Evolutionary conservation across 1,284 basidiomycete genomes (phyloP).

Genomic region (Apiotrichum laibachii): DNA sequence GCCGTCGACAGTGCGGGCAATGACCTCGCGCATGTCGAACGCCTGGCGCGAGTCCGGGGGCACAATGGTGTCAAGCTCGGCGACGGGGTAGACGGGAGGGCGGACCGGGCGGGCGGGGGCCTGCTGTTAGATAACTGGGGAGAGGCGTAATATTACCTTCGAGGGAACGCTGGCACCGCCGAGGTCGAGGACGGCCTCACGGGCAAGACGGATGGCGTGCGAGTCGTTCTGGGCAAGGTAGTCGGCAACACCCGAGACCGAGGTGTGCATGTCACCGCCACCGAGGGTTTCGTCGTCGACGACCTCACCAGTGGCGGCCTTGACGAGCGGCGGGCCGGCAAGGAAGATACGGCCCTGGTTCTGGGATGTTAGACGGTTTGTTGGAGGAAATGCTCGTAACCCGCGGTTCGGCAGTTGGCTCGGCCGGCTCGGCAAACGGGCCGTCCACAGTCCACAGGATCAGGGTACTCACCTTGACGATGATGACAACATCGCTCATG

Average conservation of each 20-base stretch:
- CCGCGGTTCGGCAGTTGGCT: too few species aligned
- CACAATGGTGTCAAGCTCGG: slow-evolving; percentile 85
- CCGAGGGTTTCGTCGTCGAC: slow-evolving; percentile 84
- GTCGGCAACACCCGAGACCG: slow-evolving; percentile 89
- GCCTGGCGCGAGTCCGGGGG: slow-evolving; percentile 80
- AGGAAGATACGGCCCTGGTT: slow-evolving; percentile 93
- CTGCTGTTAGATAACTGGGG: neutral
- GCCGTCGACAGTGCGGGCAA: slow-evolving; percentile 85
- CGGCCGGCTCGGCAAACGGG: too few species aligned
- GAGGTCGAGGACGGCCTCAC: slow-evolving; percentile 76
- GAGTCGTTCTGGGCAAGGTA: slow-evolving; percentile 84
- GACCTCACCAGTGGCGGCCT: slow-evolving; percentile 89
- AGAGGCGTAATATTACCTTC: neutral
- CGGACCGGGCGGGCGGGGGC: slow-evolving; percentile 9
- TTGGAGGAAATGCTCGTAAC: neutral
- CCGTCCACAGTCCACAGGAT: too few species aligned
- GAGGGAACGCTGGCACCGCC: slow-evolving; percentile 49
- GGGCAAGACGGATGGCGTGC: slow-evolving; percentile 79
- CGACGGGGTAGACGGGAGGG: slow-evolving; percentile 70
- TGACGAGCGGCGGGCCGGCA: slow-evolving; percentile 92
- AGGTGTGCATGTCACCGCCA: slow-evolving; percentile 87
- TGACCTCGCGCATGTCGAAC: slow-evolving; percentile 92
- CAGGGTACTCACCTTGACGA: slow-evolving; percentile 57
- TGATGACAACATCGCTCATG: slow-evolving; percentile 95
- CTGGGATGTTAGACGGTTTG: neutral